Percentiles rank a stretch among this genome's conserved stretches.
Conservation (phyloP, 176 grass and related monocot species). For the Phragmites australis region DNA sequence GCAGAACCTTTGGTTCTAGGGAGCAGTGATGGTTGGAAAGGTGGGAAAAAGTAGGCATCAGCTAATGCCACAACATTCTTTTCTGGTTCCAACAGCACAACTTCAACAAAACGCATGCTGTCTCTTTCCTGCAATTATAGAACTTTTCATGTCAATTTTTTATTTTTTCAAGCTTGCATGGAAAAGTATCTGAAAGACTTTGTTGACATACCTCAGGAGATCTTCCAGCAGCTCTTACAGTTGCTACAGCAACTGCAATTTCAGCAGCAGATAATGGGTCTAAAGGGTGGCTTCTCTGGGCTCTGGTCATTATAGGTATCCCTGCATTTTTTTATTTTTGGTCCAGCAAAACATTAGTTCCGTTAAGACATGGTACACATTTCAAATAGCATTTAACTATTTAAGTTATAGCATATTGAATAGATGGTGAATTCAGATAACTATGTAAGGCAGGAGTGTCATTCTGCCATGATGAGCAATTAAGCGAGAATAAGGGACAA, state of each 20-base stretch:
- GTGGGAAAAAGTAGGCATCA: conserved; percentile 98
- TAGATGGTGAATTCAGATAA: background rate
- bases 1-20: conserved; percentile 90
- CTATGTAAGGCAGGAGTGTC: background rate
- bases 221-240: conserved; percentile 92
- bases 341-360: conserved; percentile 23
- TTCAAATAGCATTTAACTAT: background rate
- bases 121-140: conserved; percentile 70
- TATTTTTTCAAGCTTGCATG: background rate
- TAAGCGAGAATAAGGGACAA: background rate
- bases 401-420: background rate
- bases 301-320: conserved; percentile 95
- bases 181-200: background rate
- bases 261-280: conserved; percentile 98
- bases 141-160: conserved; percentile 12
- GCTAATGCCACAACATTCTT: conserved; percentile 96
- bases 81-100: conserved; percentile 90
- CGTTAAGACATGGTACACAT: background rate
- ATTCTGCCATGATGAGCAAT: background rate
- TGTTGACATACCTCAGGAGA: conserved; percentile 77
- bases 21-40: conserved; percentile 94
- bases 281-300: conserved; percentile 91
- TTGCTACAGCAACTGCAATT: conserved; percentile 97
- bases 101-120: conserved; percentile 98
- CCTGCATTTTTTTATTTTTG: conserved; percentile 53